Evolutionary conservation across 2,329 filamentous ascomycete genomes (phyloP), one percentile per base, ranked within the genome.

Genomic region (Didymellaceae sp.): DNA sequence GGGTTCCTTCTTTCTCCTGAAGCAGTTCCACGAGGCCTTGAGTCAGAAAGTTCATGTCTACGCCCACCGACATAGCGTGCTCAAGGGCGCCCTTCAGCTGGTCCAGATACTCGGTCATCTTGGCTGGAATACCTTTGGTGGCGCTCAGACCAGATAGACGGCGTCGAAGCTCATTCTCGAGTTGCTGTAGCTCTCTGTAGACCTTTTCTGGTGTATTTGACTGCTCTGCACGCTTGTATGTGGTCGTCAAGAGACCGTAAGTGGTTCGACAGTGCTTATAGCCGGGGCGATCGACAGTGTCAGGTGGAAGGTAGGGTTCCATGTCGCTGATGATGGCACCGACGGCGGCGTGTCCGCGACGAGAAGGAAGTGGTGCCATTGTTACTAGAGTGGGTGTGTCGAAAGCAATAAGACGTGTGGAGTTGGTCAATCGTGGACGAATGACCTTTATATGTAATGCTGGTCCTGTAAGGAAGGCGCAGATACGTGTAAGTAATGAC

Each of bases 301-400:
- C 42, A 0, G 58, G 56, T 14, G 62, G 63, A 6, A 66, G 58
- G 9, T 60, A 51, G 11, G 38, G 35, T 20, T 50, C 48, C 51
- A 66, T 62, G 5, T 62, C 56, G 18, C 44, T 41, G 31, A 63
- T 55, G 11, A 62, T 61, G 14, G 45, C 52, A n/a, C 55, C 47
- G 11, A 63, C 49, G 18, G 57, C 54, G 9, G 44, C 51, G 39
- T 62, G 59, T 11, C 61, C 58, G 22, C 28, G 32, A 30, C 47
- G 52, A n/a, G 17, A 8, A 10, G 32, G 25, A 7, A 20, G 5
- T 31, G 33, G 10, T 20, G 21, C 10, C 45, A 55, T 57, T 17
- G 41, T 47, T 22, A n/a, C 25, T 38, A n/a, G n/a, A n/a, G n/a
- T n/a, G 21, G 30, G 14, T 11, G 4, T n/a, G 5, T 25, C 5